Conservation (phyloP, 306 rosid species). For the Cucurbita argyrosperma region DNA sequence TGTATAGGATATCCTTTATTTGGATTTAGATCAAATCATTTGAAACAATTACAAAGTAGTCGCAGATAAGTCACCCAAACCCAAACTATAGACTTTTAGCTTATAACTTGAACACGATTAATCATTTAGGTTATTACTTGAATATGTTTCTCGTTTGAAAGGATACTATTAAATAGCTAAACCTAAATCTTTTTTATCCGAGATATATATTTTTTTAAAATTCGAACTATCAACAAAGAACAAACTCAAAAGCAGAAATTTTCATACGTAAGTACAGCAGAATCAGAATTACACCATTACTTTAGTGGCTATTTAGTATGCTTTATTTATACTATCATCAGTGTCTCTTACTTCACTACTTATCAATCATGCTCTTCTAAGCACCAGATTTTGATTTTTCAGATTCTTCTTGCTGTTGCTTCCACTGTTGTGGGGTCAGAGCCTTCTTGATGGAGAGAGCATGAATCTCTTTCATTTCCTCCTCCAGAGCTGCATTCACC, state of each 20-base stretch:
- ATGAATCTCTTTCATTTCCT: slow-evolving; percentile 86
- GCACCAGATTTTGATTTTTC: slow-evolving; percentile 37
- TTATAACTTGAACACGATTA: too few species aligned
- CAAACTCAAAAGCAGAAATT: not conserved
- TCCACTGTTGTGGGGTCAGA: slow-evolving; percentile 87
- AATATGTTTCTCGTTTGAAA: too few species aligned
- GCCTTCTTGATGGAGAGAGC: slow-evolving; percentile 88
- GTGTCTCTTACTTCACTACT: not conserved
- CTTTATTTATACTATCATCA: not conserved
- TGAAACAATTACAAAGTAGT: too few species aligned
- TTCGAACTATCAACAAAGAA: not conserved
- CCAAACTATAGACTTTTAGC: too few species aligned
- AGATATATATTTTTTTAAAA: too few species aligned
- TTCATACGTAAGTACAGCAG: not conserved
- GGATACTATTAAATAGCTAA: too few species aligned
- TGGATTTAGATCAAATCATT: too few species aligned
- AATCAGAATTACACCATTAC: not conserved
- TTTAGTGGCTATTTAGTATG: not conserved
- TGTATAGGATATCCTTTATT: too few species aligned
- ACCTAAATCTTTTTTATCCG: too few species aligned
- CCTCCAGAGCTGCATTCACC: slow-evolving; percentile 65
- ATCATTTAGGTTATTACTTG: too few species aligned
- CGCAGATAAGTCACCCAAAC: too few species aligned
- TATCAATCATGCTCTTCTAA: slow-evolving; percentile 19
- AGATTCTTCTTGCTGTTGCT: slow-evolving; percentile 47